These are phyloP conservation scores for Leccinum uliginosum DNA, from an alignment of 768 basidiomycete genomes.

Conservation along the genomic window DNA sequence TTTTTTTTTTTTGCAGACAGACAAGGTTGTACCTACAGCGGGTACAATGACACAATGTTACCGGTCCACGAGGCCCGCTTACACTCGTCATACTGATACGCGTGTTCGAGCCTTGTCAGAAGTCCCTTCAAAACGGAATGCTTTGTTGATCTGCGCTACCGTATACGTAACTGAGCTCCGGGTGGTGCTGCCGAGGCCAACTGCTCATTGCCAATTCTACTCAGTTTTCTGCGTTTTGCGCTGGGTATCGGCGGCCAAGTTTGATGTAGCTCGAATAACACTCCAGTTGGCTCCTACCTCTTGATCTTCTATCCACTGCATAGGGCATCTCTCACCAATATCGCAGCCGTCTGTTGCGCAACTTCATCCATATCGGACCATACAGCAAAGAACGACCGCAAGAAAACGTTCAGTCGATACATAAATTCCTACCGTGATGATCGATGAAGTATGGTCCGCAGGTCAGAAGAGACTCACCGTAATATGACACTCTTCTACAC, in stretches of 20 bases:
- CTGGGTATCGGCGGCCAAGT: neutral
- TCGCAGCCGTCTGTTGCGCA: no score
- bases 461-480: slow-evolving; percentile 2
- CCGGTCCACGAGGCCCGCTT: slow-evolving; percentile 19
- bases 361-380: neutral
- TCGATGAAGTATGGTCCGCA: slow-evolving; percentile 1
- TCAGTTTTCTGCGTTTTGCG: neutral
- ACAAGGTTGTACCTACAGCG: slow-evolving; percentile 13
- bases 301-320: slow-evolving; percentile 5
- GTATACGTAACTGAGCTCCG: slow-evolving; percentile 7
- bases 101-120: slow-evolving; percentile 22
- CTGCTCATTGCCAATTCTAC: neutral
- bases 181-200: neutral
- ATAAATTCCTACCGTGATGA: neutral
- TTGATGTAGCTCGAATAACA: slow-evolving; percentile 1
- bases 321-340: neutral
- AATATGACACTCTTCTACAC: slow-evolving; percentile 10
- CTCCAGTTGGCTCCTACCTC: neutral
- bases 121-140: slow-evolving; percentile 15
- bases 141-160: slow-evolving; percentile 18
- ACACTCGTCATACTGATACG: slow-evolving; percentile 11
- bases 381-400: neutral
- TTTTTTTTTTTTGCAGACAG: slow-evolving; percentile 11
- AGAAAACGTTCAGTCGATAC: neutral
- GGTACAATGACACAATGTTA: slow-evolving; percentile 17